Base-by-base conservation (phyloP, 495 filamentous ascomycete genomes). In the Friedmanniomyces simplex region DNA sequence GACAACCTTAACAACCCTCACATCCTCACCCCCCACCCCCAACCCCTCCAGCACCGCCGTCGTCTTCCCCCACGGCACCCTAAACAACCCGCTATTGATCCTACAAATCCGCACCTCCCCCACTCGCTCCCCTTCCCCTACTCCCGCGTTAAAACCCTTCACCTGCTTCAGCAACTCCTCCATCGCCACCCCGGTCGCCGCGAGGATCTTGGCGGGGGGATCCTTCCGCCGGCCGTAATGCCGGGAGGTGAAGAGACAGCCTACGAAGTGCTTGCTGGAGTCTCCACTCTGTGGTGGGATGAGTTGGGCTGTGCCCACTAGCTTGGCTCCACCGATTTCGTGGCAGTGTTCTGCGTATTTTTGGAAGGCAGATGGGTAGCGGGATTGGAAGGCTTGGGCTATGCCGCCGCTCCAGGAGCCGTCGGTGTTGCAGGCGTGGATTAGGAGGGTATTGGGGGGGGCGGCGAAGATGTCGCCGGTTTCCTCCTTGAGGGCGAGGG, bases 371-470 rank as follows among this genome's bases (percentile, higher is more conserved):
- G 22, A n/a, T 0, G 69, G 70, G 54, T 73, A 74, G n/a, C 39
- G 54, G 10, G 61, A 18, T 22, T 56, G 54, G 60, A 74, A 74
- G 20, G 63, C 69, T 32, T 58, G 52, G n/a, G 70, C 70, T 30
- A 72, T 72, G 52, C 71, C 71, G 21, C 65, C 65, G 54, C 65
- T 66, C 71, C 70, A 64, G 39, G 25, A 47, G 18, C 58, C 62
- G 49, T 68, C 36, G 59, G 63, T 66, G 48, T 74, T 74, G 62
- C 70, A 74, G 10, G 71, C 70, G 62, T 74, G 71, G 54, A 74
- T 67, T 14, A 74, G 43, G 12, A 74, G 46, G 12, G 65, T 62
- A 50, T 68, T 59, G 14, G 51, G 50, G 14, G 69, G 65, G 1
- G 67, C 68, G 37, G 47, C 21, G 65, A 74, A 72, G 47, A 74